phyloP scores from a whole-genome alignment of 345 rosid species.

The Syzygium jambos region DNA sequence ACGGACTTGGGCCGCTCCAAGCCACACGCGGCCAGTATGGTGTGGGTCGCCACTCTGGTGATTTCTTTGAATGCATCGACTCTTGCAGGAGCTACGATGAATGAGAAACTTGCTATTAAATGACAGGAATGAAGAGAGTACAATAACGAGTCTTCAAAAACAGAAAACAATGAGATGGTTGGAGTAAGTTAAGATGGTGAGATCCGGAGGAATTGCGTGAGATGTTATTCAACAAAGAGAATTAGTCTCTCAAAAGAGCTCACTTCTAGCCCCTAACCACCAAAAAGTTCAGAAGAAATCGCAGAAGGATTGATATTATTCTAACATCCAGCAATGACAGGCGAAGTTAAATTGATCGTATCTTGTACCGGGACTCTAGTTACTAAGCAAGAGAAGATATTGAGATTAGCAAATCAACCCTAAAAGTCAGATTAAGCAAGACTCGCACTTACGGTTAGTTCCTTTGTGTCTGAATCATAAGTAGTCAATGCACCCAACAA shows the following conservation, averaged over 20 bases:
- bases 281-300: too few species aligned
- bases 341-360: too few species aligned
- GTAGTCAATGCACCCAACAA: neutral
- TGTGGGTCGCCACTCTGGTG: slow-evolving; percentile 41
- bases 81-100: slow-evolving; percentile 16
- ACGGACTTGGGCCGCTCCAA: slow-evolving; percentile 23
- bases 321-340: too few species aligned
- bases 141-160: neutral
- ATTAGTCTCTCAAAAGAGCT: too few species aligned
- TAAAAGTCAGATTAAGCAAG: neutral
- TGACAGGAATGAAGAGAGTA: neutral
- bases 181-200: neutral
- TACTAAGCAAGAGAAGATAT: neutral
- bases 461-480: neutral
- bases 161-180: neutral
- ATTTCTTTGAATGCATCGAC: slow-evolving; percentile 34
- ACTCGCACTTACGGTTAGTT: neutral
- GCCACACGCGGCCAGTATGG: slow-evolving; percentile 42
- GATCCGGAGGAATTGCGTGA: neutral
- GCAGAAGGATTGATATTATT: too few species aligned
- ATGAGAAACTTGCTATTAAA: neutral
- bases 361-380: neutral
- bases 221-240: neutral
- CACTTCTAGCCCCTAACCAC: too few species aligned
- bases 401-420: neutral